Evolutionary conservation across 345 rosid species (phyloP), one percentile per base, ranked within the genome.

Genomic region (Durio zibethinus): DNA sequence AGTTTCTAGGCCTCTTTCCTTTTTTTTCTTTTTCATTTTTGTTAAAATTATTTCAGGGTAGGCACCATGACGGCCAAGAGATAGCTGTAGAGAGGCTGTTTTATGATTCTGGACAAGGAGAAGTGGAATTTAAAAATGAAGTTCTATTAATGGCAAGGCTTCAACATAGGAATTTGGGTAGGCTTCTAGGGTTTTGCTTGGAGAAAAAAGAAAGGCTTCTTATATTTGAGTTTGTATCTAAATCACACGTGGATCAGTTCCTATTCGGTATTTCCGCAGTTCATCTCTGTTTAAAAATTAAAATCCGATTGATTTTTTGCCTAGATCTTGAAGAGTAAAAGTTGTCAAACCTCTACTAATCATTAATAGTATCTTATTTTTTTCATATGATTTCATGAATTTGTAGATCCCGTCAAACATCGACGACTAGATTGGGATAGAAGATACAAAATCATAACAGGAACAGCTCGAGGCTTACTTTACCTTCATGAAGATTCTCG

Each of bases 401-500:
- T 35, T n/a, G n/a, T 65, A 66, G 52, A 66, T 21, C 14, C 78
- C 8, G 74, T 77, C 72, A 23, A 43, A 23, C 53, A 7, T 23
- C 33, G 11, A 18, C 33, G 10, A 20, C 12, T 75, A 10, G 60
- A 62, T 62, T 75, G 78, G 78, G 33, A 75, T 8, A 82, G 1
- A 29, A 7, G 79, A 70, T 66, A 66, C 33, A 66, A 21, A 66
- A 66, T 66, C 33, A 66, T 66, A 40, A 42, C 20, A 25, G 90
- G 87, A n/a, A 78, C 86, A 25, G 85, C 89, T 47, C 74, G 20
- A 48, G 89, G 93, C 4, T 66, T 87, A 65, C 73, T 84, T 10
- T 89, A 87, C 71, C 83, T 89, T 31, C 90, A 89, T 0, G 84
- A 89, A 40, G 86, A 85, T 21, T 87, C 84, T 45, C 68, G 83